phyloP scores from a whole-genome alignment of 2,329 filamentous ascomycete genomes.

The Trichoderma atroviride region DNA sequence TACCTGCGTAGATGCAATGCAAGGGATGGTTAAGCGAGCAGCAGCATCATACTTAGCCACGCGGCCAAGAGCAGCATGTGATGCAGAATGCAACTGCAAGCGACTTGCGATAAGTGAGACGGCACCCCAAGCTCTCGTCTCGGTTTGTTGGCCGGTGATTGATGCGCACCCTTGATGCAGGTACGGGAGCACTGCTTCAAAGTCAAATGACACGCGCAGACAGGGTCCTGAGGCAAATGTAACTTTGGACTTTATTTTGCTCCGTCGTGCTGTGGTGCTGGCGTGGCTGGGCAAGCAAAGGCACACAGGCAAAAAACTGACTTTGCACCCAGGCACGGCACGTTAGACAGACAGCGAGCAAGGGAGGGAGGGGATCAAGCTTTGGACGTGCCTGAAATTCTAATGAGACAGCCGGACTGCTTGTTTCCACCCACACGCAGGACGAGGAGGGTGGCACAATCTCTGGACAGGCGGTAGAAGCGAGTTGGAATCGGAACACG shows the following conservation, averaged over 20 bases:
- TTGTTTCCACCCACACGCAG: slow-evolving; percentile 15
- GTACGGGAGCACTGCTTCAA: neutral
- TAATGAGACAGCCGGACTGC: slow-evolving; percentile 17
- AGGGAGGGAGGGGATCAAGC: neutral
- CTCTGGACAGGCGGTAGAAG: neutral
- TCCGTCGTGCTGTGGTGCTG: neutral
- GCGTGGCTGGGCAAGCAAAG: neutral
- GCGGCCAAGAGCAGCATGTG: slow-evolving; percentile 17
- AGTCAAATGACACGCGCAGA: neutral
- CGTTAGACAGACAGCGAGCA: neutral
- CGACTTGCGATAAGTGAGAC: neutral
- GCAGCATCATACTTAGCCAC: neutral
- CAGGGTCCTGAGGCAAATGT: neutral
- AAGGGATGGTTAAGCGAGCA: slow-evolving; percentile 16
- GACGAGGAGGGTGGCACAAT: neutral
- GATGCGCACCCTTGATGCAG: neutral
- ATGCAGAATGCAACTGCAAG: slow-evolving; percentile 6
- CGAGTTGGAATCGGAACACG: neutral
- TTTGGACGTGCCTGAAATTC: slow-evolving; percentile 25
- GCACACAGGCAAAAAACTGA: neutral
- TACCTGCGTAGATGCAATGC: neutral
- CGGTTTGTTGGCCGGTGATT: neutral
- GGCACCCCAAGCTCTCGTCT: neutral
- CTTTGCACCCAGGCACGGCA: neutral
- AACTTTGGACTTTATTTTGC: neutral